A percentile compares a stretch with the other conserved stretches of the same genome.
Conservation (phyloP, 2,329 filamentous ascomycete species). For the Ophiostoma angusticollis region DNA sequence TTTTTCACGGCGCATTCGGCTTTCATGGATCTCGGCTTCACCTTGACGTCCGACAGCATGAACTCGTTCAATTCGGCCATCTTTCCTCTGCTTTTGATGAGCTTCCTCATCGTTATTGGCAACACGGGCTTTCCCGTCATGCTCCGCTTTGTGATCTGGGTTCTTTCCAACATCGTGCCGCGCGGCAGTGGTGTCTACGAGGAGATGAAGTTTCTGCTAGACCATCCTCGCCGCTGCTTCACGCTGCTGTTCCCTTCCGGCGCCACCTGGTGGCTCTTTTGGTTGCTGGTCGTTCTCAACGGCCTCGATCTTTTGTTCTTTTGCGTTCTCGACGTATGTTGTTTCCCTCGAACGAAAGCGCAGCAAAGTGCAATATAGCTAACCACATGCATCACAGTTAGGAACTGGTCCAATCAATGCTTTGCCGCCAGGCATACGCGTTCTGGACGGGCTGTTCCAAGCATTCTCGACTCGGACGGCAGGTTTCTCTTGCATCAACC, state of each 20-base stretch:
- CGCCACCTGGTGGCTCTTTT: conserved; percentile 94
- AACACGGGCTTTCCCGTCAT: conserved; percentile 94
- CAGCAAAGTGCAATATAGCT: background rate
- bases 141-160: conserved; percentile 87
- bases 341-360: background rate
- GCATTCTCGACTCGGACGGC: conserved; percentile 82
- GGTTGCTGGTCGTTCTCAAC: conserved; percentile 71
- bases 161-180: conserved; percentile 53
- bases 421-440: conserved; percentile 58
- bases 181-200: conserved; percentile 64
- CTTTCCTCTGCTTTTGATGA: conserved; percentile 63
- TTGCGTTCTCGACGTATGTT: conserved; percentile 72
- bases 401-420: conserved; percentile 55
- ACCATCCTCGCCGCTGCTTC: conserved; percentile 92
- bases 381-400: no score
- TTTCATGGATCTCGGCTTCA: conserved; percentile 93
- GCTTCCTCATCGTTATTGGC: conserved; percentile 82
- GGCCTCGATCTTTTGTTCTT: conserved; percentile 80
- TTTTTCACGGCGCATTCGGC: conserved; percentile 79
- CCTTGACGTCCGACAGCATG: conserved; percentile 90
- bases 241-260: conserved; percentile 82
- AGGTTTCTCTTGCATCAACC: conserved; percentile 71
- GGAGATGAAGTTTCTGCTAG: conserved; percentile 78
- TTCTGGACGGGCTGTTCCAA: conserved; percentile 83
- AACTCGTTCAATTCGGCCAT: conserved; percentile 68